Conservation (phyloP, 371 early-diverging fungal species). For the Syncephalastrum sp. region DNA sequence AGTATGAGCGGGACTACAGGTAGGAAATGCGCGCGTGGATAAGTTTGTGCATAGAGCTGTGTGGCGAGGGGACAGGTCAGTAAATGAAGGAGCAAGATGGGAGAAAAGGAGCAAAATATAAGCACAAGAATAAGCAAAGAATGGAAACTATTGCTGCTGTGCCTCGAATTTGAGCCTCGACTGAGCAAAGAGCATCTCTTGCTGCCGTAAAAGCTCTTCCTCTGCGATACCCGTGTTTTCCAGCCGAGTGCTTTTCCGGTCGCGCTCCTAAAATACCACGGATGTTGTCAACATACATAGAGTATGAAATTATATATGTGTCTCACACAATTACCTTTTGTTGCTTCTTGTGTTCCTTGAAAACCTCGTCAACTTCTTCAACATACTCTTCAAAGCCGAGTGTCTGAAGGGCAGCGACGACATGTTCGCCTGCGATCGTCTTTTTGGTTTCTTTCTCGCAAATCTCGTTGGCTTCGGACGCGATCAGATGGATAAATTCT, state of each 20-base stretch:
- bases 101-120: too few relatives aligned
- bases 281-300: too few relatives aligned
- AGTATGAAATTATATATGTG: too few relatives aligned
- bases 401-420: slow-evolving; percentile 85
- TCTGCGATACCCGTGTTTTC: slow-evolving; percentile 88
- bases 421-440: slow-evolving; percentile 98
- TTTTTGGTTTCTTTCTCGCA: slow-evolving; percentile 98
- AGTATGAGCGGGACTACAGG: too few relatives aligned
- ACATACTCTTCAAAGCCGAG: slow-evolving; percentile 95
- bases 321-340: slow-evolving; percentile 59
- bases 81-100: too few relatives aligned
- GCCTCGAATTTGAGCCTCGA: slow-evolving; percentile 78
- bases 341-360: slow-evolving; percentile 86
- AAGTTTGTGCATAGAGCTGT: too few relatives aligned
- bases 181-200: slow-evolving; percentile 93
- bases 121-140: too few relatives aligned
- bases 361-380: slow-evolving; percentile 84
- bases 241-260: slow-evolving; percentile 82
- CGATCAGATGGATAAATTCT: slow-evolving; percentile 94
- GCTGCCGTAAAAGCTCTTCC: slow-evolving; percentile 89
- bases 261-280: slow-evolving; percentile 68
- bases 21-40: too few relatives aligned
- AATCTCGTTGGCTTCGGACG: slow-evolving; percentile 94
- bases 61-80: too few relatives aligned
- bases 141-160: slow-evolving; percentile 46